These are phyloP conservation scores for Chlamydomonas sp. DNA, from an alignment of 139 green algal genomes.

Conservation along the genomic window DNA sequence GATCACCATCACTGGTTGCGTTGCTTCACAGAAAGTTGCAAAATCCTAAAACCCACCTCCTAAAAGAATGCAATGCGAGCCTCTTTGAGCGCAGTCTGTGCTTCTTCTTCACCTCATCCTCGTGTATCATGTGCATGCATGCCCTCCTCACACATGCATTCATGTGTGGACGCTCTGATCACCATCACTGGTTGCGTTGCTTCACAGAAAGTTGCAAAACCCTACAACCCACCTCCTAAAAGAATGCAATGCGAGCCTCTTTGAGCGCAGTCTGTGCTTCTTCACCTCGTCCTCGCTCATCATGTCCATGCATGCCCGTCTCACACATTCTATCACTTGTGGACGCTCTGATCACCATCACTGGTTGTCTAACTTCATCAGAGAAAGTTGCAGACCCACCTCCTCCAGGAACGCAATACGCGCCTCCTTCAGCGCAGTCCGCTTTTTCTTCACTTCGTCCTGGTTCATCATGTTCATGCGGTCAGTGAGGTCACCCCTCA, in stretches of 20 bases:
- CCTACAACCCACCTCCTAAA: too few relatives aligned
- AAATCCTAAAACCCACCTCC: too few relatives aligned
- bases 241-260: conserved; percentile 33
- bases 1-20: neutral
- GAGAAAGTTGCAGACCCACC: too few relatives aligned
- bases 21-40: too few relatives aligned
- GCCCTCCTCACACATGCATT: too few relatives aligned
- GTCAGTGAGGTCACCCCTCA: conserved; percentile 48
- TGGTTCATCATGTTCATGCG: conserved; percentile 46
- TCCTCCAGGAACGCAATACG: conserved; percentile 39
- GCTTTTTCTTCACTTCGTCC: conserved; percentile 38
- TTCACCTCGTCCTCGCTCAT: conserved; percentile 37
- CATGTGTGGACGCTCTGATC: neutral
- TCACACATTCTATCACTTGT: too few relatives aligned
- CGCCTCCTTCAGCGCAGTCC: conserved; percentile 36
- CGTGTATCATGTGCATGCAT: too few relatives aligned
- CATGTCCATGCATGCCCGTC: too few relatives aligned
- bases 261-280: conserved; percentile 38
- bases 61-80: conserved; percentile 33
- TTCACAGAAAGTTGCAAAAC: too few relatives aligned
- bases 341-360: neutral
- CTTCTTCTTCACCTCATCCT: conserved; percentile 36
- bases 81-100: conserved; percentile 39
- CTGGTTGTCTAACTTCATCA: too few relatives aligned
- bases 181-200: neutral